phyloP scores from a whole-genome alignment of 129 eudicot species.

The Helichrysum umbraculigerum region DNA sequence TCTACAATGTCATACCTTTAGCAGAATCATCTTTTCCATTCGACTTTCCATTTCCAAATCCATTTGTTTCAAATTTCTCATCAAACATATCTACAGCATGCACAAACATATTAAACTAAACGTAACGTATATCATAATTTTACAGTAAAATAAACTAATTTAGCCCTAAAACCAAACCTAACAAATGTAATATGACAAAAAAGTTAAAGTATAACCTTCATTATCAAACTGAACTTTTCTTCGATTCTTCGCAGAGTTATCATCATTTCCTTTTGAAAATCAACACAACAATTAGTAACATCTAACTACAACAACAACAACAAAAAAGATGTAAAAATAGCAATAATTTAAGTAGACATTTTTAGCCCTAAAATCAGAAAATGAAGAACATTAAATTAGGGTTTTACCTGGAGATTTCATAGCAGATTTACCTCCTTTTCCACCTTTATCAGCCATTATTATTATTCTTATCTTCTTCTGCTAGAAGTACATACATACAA shows the following conservation, averaged over 20 bases:
- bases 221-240: background rate
- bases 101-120: background rate
- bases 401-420: conserved; percentile 38
- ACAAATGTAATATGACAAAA: background rate
- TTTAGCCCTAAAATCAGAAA: background rate
- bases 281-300: background rate
- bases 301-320: background rate
- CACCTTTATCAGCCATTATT: conserved; percentile 55
- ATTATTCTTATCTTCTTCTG: background rate
- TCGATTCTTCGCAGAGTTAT: background rate
- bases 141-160: background rate
- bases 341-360: background rate
- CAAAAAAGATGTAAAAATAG: background rate
- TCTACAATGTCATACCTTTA: background rate
- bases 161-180: background rate
- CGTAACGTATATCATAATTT: background rate
- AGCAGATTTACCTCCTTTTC: conserved; percentile 49
- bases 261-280: background rate
- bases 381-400: conserved; percentile 19
- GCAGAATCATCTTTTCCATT: conserved; percentile 1
- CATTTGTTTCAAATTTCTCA: background rate
- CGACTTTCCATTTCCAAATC: background rate
- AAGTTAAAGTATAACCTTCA: background rate
- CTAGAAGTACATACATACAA: conserved; percentile 13
- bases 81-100: background rate